These are phyloP conservation scores for Echinochloa phyllopogon DNA, from an alignment of 176 grass and related monocot genomes.

Conservation along the genomic window DNA sequence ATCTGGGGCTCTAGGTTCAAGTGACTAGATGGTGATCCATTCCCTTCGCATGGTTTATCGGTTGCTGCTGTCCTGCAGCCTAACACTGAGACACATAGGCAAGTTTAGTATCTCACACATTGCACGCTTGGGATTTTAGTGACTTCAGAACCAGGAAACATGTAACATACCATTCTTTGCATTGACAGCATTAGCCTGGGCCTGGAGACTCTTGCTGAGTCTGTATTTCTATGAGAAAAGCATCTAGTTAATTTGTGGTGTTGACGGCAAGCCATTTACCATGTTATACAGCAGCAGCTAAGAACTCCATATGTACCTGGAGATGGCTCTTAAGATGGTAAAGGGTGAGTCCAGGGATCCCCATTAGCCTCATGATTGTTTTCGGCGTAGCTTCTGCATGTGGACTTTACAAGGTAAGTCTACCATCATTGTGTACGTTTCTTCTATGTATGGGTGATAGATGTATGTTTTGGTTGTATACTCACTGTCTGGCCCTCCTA, in stretches of 20 bases:
- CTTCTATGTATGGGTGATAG: neutral
- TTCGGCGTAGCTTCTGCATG: slow-evolving; percentile 87
- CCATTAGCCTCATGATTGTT: slow-evolving; percentile 91
- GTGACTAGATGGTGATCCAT: slow-evolving; percentile 45
- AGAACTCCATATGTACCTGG: slow-evolving; percentile 64
- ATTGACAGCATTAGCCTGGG: slow-evolving; percentile 55
- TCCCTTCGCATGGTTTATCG: slow-evolving; percentile 62
- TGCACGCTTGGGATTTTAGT: neutral
- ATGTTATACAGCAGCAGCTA: slow-evolving; percentile 22
- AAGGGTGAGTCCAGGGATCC: slow-evolving; percentile 85
- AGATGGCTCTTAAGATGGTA: slow-evolving; percentile 99
- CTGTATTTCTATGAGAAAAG: slow-evolving; percentile 76
- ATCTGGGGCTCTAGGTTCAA: slow-evolving; percentile 48
- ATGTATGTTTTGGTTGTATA: neutral
- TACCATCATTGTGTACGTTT: slow-evolving; percentile 15
- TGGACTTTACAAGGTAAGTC: slow-evolving; percentile 6
- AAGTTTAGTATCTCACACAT: slow-evolving; percentile 31
- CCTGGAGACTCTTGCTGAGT: slow-evolving; percentile 80
- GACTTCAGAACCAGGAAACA: slow-evolving; percentile 11
- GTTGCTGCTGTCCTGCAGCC: slow-evolving; percentile 37
- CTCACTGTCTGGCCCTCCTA: slow-evolving; percentile 95
- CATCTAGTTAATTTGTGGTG: slow-evolving; percentile 37
- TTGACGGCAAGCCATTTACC: slow-evolving; percentile 26
- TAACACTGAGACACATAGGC: slow-evolving; percentile 42
- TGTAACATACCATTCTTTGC: slow-evolving; percentile 58